Percentiles rank a stretch among this genome's conserved stretches.
Conservation (phyloP, 768 basidiomycete species). For the Psilocybe azurescens region DNA sequence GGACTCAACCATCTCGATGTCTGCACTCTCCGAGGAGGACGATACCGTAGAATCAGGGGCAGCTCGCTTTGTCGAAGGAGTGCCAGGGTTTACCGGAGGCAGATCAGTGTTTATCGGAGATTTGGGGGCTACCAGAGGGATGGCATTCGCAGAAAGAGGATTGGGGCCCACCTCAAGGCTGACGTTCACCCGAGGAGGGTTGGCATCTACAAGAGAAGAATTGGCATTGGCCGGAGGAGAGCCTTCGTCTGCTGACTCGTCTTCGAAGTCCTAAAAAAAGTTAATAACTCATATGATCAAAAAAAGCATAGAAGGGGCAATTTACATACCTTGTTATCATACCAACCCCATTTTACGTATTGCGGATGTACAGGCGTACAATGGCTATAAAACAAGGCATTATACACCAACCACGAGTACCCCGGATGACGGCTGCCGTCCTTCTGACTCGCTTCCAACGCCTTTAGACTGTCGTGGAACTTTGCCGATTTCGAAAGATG, state of each 20-base stretch:
- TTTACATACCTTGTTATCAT: conserved; percentile 44
- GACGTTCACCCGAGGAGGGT: too few relatives aligned
- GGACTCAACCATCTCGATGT: background rate
- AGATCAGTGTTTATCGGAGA: background rate
- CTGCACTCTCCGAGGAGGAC: background rate
- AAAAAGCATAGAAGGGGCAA: background rate
- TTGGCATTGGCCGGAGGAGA: background rate
- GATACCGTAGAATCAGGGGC: background rate
- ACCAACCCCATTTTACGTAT: conserved; percentile 60
- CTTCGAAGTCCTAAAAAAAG: background rate
- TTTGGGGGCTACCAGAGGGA: background rate
- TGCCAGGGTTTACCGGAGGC: background rate
- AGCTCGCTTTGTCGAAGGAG: background rate
- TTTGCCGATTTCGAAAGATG: conserved; percentile 29
- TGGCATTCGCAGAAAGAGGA: background rate
- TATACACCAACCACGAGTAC: conserved; percentile 43
- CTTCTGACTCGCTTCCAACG: conserved; percentile 28
- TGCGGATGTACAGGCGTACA: conserved; percentile 48
- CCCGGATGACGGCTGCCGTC: conserved; percentile 39
- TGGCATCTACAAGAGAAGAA: too few relatives aligned
- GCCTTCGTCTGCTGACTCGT: background rate
- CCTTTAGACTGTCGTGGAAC: conserved; percentile 22
- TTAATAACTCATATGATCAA: background rate
- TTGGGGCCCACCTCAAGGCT: background rate
- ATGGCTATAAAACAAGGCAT: conserved; percentile 51